phyloP scores from a whole-genome alignment of 148 eudicot genomes.

The Rhododendron ferrugineum region DNA sequence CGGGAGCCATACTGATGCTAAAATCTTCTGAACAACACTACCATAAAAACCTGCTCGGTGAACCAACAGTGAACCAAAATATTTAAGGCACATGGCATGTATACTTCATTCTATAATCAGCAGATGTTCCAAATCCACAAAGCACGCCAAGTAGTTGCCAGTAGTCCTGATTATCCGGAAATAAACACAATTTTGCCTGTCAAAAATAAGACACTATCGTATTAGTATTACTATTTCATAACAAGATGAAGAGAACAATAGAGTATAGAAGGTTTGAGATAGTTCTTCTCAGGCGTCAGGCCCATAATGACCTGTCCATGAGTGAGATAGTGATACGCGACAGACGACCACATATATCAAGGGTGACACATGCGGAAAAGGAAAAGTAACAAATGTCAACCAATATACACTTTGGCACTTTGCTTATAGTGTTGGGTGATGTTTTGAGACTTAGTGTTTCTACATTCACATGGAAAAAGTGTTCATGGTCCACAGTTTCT shows the following conservation, averaged over 20 bases:
- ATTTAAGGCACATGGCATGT: background rate
- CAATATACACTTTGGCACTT: no score
- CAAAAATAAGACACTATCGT: background rate
- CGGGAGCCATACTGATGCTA: background rate
- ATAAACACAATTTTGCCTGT: background rate
- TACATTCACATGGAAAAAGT: background rate
- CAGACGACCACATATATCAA: background rate
- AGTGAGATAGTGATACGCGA: background rate
- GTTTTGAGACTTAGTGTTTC: background rate
- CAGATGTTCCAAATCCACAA: slow-evolving; percentile 7
- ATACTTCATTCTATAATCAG: slow-evolving; percentile 33
- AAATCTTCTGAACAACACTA: background rate
- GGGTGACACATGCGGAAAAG: background rate
- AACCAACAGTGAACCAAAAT: slow-evolving; percentile 3
- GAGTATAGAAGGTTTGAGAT: background rate
- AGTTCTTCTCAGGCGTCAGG: background rate
- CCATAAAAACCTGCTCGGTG: background rate
- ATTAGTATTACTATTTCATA: background rate
- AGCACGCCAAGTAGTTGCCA: slow-evolving; percentile 18
- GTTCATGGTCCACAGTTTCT: background rate
- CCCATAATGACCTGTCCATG: background rate
- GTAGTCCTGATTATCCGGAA: slow-evolving; percentile 13
- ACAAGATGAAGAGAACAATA: background rate
- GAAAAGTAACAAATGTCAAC: background rate
- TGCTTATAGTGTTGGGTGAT: background rate